Evolutionary conservation across 306 rosid genomes (phyloP), one percentile per base, ranked within the genome.

Genomic region (Lupinus albus): DNA sequence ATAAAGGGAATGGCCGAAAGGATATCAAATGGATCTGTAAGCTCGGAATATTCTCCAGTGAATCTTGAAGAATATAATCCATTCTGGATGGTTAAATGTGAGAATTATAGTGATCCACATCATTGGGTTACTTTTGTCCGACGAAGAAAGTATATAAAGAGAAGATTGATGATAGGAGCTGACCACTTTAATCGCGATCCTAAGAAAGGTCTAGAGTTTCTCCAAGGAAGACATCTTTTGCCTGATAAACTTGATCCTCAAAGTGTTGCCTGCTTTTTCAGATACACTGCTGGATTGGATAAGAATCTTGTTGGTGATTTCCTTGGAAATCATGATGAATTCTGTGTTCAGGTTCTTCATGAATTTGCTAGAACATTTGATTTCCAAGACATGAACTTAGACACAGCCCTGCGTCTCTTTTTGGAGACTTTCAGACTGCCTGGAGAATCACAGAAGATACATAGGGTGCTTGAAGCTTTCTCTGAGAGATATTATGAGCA

Each of bases 131-230:
- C 96, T 47, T 93, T 90, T 84, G 89, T 82, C 58, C 95, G 90
- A 59, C 83, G 94, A 57, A 88, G 84, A 82, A 93, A 93, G 82
- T 86, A 88, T 81, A 88, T 93, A 78, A 93, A 93, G 76, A 90
- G 97, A 76, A 88, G 96, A 79, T 74, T 93, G 80, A 93, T 90
- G 99, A 88, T 93, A 72, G 97, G 99, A 79, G 99, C 99, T 33
- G 99, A 93, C 80, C 99, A 93, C 85, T 93, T 90, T 70, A 93
- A 93, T 77, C 96, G 97, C 56, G 99, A 93, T 78, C 99, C 99
- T 47, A 93, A 93, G 82, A 93, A 93, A 87, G 99, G 99, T 73
- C 80, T 93, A 30, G 99, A 93, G 79, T 93, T 90, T 77, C 97
- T 93, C 58, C 99, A 93, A 78, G 99, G 97, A 88, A 85, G 92